Evolutionary conservation across 169 alveolate genomes (phyloP), one percentile per base, ranked within the genome.

Genomic region (Eimeria tenella): DNA sequence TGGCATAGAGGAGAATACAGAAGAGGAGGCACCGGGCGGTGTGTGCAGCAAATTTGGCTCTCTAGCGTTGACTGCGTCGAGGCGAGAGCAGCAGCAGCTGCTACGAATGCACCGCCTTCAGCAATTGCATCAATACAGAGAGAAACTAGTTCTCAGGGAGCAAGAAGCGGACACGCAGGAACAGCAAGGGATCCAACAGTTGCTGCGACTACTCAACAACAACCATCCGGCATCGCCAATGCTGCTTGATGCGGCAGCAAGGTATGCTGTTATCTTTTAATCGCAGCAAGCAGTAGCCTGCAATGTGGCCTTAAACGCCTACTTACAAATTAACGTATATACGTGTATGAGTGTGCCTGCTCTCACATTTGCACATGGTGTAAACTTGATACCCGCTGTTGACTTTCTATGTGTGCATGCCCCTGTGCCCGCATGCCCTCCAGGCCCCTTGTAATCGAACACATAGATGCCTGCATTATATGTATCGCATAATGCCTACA

Each of bases 51-150:
- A 15, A 21, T 21, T 23, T 23, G 52, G 17, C 31, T 17, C 49
- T 9, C 31, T 21, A 31, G 15, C 17, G 79, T 15, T 68, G 25
- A 23, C 21, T 19, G 10, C 79, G 49, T 68, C 79, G 0, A 21
- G 79, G 49, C 15, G 31, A 23, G 79, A 68, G 25, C 79, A 68
- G 50, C 79, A 68, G 79, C 52, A n/a, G 13, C 79, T 68, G 79
- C 25, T 19, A 31, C 49, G n/a, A 31, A 17, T 68, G 25, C 49
- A 9, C 49, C 79, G 49, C 79, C 4, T 68, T 15, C 79, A 68
- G 52, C 79, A 68, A 31, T 31, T 68, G 79, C 79, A 68, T 21
- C 50, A 19, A 11, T 68, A 68, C 31, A 68, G 25, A 15, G 50
- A 68, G 49, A 21, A 68, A 4, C 17, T n/a, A 19, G n/a, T 17